Evolutionary conservation across 169 alveolate genomes (phyloP), one percentile per base, ranked within the genome.

Genomic region (Cystoisospora suis): DNA sequence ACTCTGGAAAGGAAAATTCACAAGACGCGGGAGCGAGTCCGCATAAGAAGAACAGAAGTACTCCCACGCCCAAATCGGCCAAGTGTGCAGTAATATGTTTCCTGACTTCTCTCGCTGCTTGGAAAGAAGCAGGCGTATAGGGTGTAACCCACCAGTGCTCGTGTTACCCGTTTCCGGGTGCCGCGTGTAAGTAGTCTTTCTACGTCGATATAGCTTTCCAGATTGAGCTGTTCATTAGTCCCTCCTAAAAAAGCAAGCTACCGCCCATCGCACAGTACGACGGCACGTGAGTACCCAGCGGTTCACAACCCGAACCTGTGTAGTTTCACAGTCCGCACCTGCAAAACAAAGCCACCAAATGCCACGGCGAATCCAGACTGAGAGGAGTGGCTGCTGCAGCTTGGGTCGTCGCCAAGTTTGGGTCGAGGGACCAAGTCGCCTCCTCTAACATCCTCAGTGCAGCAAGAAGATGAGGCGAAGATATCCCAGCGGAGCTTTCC

Each of bases 371-470:
- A 36, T 93, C 91, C 36, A 77, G 89, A 0, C 90, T 85, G 58
- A 92, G 91, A 49, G 38, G 59, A 56, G 61, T 59, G 40, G 59
- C 65, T 23, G 91, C 69, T 42, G 80, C 90, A n/a, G 42, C 61
- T 81, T 56, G 93, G 45, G 90, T 89, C 47, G 75, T 92, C 56
- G 59, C 94, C 45, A 65, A 44, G 44, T 65, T 65, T 0, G 94
- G 93, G 75, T 93, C 95, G 6, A 89, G 61, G 17, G 95, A 95
- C 97, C 97, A 95, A 36, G 97, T 95, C 29, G 96, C 96, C 34
- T 94, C 96, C 79, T 93, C 97, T 47, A 94, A 92, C 94, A 94
- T 94, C 36, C 95, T 75, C 58, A 93, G 86, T 0, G 94, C 93
- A 47, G 90, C 81, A 81, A 93, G 58, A 87, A 93, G 83, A 53